These are phyloP conservation scores for Hypoxylon fuscum DNA, from an alignment of 495 filamentous ascomycete species.

Conservation along the genomic window DNA sequence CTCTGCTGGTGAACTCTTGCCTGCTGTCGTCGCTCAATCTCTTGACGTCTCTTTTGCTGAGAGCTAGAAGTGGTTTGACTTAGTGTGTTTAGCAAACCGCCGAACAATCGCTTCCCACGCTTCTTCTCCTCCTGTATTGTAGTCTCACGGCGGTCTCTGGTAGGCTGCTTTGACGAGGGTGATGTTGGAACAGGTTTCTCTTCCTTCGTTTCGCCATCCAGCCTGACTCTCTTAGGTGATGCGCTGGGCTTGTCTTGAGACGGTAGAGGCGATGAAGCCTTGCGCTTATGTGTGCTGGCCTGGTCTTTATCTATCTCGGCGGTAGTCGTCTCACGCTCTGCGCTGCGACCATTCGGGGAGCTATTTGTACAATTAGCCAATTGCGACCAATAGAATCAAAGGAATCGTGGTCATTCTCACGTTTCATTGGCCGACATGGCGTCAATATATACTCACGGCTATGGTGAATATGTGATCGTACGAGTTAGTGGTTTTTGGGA, in stretches of 20 bases:
- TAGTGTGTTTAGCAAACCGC: constrained; percentile 85
- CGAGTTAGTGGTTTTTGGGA: constrained; percentile 2
- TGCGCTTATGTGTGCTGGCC: constrained; percentile 35
- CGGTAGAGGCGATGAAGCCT: constrained; percentile 33
- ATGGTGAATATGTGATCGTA: not conserved
- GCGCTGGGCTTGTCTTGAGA: constrained; percentile 22
- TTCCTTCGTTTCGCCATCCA: constrained; percentile 41
- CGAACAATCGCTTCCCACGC: constrained; percentile 89
- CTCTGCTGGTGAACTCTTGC: constrained; percentile 80
- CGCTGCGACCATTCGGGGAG: constrained; percentile 24
- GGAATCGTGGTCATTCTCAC: constrained; percentile 22
- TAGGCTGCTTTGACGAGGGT: constrained; percentile 46
- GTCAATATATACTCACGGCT: constrained; percentile 6
- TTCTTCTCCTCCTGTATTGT: constrained; percentile 79
- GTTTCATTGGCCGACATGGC: constrained; percentile 37
- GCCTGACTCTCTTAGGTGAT: constrained; percentile 40
- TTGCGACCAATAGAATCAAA: constrained; percentile 26
- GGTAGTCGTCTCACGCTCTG: constrained; percentile 26
- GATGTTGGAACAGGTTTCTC: constrained; percentile 35
- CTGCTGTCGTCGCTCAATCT: constrained; percentile 90
- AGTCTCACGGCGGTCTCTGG: constrained; percentile 52
- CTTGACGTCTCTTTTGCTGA: constrained; percentile 77
- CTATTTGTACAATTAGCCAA: constrained; percentile 30
- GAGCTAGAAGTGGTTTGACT: constrained; percentile 76
- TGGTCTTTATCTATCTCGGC: constrained; percentile 19